Conservation (phyloP, 495 filamentous ascomycete species). For the Penicillium atrosanguineum region DNA sequence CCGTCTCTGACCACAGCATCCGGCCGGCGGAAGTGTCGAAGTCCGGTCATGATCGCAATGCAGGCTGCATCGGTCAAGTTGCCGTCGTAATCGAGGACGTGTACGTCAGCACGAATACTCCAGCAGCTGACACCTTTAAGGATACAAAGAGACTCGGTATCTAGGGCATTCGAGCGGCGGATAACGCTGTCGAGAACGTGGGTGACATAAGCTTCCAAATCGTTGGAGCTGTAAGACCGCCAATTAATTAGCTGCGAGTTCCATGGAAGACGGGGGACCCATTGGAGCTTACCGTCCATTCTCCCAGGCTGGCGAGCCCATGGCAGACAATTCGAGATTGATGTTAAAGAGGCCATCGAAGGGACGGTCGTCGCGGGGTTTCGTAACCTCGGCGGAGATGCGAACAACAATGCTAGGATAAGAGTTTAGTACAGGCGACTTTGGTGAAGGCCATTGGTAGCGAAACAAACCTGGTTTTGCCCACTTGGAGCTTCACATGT, state of each 20-base stretch:
- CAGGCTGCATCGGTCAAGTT: slow-evolving; percentile 82
- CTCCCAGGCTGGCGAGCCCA: slow-evolving; percentile 90
- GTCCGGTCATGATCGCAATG: slow-evolving; percentile 78
- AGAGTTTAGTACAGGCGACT: slow-evolving; percentile 5
- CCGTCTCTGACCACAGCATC: slow-evolving; percentile 83
- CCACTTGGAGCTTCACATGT: slow-evolving; percentile 81
- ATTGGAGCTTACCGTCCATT: slow-evolving; percentile 60
- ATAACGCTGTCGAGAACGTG: slow-evolving; percentile 89
- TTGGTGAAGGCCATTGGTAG: not conserved
- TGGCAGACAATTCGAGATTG: slow-evolving; percentile 82
- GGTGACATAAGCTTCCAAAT: slow-evolving; percentile 78
- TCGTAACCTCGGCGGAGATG: slow-evolving; percentile 82
- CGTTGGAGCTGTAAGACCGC: slow-evolving; percentile 54
- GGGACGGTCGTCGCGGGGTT: slow-evolving; percentile 81
- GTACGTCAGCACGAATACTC: slow-evolving; percentile 83
- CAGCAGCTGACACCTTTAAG: slow-evolving; percentile 87
- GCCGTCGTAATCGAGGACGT: slow-evolving; percentile 86
- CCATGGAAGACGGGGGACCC: not conserved
- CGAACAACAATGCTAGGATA: slow-evolving; percentile 69
- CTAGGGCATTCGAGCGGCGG: slow-evolving; percentile 84
- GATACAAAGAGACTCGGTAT: slow-evolving; percentile 93
- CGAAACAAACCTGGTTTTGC: slow-evolving; percentile 74
- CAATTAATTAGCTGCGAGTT: not conserved
- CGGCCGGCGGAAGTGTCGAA: slow-evolving; percentile 85
- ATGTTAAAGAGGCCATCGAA: slow-evolving; percentile 96